A percentile compares a stretch with the other conserved stretches of the same genome.
Evolutionary conservation across 768 basidiomycete genomes (phyloP).

Genomic region (Trametes cubensis): DNA sequence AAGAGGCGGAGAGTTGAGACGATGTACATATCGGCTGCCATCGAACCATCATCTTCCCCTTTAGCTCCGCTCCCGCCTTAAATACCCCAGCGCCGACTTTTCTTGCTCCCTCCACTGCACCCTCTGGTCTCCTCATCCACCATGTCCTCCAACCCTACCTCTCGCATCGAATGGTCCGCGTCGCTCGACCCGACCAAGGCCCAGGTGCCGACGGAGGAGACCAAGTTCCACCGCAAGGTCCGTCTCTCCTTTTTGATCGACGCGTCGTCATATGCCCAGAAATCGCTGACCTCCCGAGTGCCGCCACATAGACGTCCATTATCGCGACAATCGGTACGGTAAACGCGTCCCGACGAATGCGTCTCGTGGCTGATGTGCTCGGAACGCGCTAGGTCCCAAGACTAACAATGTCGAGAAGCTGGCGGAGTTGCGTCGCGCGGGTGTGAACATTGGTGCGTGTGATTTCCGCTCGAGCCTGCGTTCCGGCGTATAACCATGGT

Average conservation of each 20-base stretch:
- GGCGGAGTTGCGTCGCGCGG: constrained; percentile 79
- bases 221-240: constrained; percentile 92
- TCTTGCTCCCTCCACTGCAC: constrained; percentile 9
- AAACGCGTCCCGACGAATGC: constrained; percentile 9
- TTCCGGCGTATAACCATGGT: constrained; percentile 3
- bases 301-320: constrained; percentile 78
- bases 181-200: constrained; percentile 74
- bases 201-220: constrained; percentile 71
- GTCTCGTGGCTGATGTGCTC: constrained; percentile 19
- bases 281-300: constrained; percentile 1
- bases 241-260: constrained; percentile 11
- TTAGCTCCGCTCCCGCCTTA: constrained; percentile 23
- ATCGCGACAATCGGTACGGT: constrained; percentile 94
- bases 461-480: neutral
- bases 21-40: constrained; percentile 25
- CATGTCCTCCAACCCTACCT: constrained; percentile 47
- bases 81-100: constrained; percentile 21
- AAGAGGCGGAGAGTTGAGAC: neutral
- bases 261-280: constrained; percentile 27
- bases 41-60: constrained; percentile 24
- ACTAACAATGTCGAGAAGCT: constrained; percentile 91
- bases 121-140: constrained; percentile 18
- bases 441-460: constrained; percentile 93
- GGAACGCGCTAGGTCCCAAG: constrained; percentile 75
- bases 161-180: constrained; percentile 93